Percentiles rank a stretch among this genome's conserved stretches.
Conservation (phyloP, 176 grass and related monocot genomes). For the Microstegium vimineum region DNA sequence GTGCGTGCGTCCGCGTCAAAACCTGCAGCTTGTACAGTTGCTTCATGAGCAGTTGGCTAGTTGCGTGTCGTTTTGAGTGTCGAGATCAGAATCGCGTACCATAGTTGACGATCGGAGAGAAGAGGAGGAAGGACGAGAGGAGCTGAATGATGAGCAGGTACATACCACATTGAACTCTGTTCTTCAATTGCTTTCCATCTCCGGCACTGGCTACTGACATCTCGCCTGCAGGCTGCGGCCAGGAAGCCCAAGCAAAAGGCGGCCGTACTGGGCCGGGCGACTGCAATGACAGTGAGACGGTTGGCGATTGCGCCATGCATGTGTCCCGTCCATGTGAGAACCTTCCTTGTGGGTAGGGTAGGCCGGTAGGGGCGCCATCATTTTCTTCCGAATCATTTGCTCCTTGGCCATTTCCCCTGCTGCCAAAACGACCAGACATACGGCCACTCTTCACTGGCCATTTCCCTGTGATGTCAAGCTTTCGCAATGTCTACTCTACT, state of each 20-base stretch:
- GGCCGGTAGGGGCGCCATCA: constrained; percentile 13
- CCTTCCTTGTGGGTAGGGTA: neutral
- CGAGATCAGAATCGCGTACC: neutral
- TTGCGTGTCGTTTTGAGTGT: neutral
- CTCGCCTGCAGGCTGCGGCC: neutral
- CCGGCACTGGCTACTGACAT: constrained; percentile 8
- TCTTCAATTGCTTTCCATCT: constrained; percentile 24
- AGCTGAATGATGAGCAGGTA: neutral
- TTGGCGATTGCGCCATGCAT: constrained; percentile 17
- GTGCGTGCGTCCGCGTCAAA: neutral
- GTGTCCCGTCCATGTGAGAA: neutral
- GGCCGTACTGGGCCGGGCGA: neutral
- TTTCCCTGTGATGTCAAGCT: neutral
- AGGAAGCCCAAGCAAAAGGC: neutral
- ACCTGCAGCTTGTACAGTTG: neutral
- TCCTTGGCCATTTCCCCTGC: neutral
- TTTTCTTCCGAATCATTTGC: constrained; percentile 10
- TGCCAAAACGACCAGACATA: neutral
- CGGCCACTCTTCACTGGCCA: neutral
- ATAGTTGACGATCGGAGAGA: neutral
- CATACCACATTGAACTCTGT: constrained; percentile 1
- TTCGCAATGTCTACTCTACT: neutral
- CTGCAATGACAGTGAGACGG: neutral
- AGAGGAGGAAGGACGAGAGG: neutral
- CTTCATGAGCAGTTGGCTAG: neutral